phyloP scores from a whole-genome alignment of 176 grass and related monocot genomes.

The Stipa capillata region DNA sequence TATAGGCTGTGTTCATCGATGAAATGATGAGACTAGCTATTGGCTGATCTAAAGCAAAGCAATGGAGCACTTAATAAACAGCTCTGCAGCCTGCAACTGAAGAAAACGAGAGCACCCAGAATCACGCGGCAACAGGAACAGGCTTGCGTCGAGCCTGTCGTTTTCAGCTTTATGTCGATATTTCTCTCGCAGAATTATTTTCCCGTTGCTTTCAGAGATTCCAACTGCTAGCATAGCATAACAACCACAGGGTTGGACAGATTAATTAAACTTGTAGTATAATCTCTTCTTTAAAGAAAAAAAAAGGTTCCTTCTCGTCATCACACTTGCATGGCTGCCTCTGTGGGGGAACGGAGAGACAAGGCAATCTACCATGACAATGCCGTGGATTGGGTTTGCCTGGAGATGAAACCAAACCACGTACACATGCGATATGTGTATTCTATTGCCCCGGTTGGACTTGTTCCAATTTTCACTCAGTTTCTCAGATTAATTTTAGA shows the following conservation, averaged over 20 bases:
- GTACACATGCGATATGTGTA: slow-evolving; percentile 7
- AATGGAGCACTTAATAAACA: no score
- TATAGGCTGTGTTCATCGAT: slow-evolving; percentile 1
- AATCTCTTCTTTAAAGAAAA: neutral
- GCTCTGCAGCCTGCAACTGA: no score
- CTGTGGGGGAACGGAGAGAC: slow-evolving; percentile 15
- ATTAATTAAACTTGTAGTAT: no score
- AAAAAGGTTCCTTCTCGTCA: neutral
- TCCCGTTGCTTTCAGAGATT: slow-evolving; percentile 29
- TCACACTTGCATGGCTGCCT: neutral
- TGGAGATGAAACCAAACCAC: slow-evolving; percentile 5
- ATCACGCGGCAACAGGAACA: slow-evolving; percentile 12
- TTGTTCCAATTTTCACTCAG: no score
- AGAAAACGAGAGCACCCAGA: no score
- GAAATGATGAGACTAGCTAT: neutral
- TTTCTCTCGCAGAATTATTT: neutral
- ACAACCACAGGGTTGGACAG: neutral
- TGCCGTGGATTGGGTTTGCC: neutral
- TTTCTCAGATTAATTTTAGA: no score
- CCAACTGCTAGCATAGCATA: neutral
- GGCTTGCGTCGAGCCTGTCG: neutral
- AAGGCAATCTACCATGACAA: neutral
- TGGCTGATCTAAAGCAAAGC: neutral
- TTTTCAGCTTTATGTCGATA: neutral
- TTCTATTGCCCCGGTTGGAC: neutral